phyloP scores from a whole-genome alignment of 176 grass and related monocot species.

The Triticum urartu region DNA sequence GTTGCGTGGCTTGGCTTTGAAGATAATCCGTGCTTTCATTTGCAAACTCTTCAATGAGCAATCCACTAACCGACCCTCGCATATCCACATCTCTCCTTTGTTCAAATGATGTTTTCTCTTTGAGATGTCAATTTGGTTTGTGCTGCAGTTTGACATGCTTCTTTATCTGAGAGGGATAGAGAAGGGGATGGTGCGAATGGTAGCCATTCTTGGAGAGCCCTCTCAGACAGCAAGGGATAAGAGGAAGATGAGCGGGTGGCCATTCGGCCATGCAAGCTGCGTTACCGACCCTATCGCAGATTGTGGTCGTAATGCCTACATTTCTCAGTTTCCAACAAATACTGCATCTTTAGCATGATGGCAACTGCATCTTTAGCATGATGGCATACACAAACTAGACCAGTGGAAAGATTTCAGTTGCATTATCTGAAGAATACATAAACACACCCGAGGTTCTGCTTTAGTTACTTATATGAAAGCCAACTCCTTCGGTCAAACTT shows the following conservation, averaged over 20 bases:
- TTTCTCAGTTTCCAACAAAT: not conserved
- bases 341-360: not conserved
- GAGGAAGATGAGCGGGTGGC: not conserved
- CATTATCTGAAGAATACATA: not conserved
- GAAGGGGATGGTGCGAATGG: conserved; percentile 47
- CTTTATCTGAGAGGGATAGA: conserved; percentile 42
- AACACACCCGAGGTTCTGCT: not conserved
- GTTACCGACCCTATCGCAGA: not conserved
- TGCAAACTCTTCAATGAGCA: conserved; percentile 9
- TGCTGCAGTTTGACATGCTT: not conserved
- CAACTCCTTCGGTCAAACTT: not conserved
- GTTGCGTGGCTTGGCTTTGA: not conserved
- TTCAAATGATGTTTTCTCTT: not conserved
- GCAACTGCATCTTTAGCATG: not conserved
- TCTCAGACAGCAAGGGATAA: conserved; percentile 53
- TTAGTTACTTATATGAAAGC: no score
- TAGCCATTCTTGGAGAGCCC: conserved; percentile 64
- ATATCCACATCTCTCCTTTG: not conserved
- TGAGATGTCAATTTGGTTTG: not conserved
- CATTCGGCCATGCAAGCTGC: conserved; percentile 39
- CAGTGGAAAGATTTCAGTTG: not conserved
- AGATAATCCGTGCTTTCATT: not conserved
- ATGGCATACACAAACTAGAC: not conserved
- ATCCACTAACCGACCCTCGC: conserved; percentile 40
- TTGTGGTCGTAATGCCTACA: conserved; percentile 46